Percentiles rank a stretch among this genome's conserved stretches.
phyloP scores from a whole-genome alignment of 495 filamentous ascomycete genomes.

The Lasiosphaeria miniovina region DNA sequence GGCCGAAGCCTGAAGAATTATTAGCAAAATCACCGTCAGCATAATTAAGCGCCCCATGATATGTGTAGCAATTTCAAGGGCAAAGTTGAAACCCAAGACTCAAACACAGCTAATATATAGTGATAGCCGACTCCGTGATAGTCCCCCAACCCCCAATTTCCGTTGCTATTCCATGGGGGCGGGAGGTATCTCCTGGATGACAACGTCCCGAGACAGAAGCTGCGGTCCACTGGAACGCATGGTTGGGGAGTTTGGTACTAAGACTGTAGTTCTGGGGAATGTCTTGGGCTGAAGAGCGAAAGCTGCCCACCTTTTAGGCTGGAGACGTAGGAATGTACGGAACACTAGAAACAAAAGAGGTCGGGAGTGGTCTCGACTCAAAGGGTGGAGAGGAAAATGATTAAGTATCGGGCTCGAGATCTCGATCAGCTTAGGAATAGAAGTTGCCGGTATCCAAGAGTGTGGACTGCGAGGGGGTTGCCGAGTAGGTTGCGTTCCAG shows the following conservation, averaged over 20 bases:
- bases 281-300: background rate
- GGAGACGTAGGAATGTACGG: conserved; percentile 11
- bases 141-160: background rate
- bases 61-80: background rate
- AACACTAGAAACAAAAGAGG: conserved; percentile 5
- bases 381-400: background rate
- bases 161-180: background rate
- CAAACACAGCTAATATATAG: background rate
- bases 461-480: background rate
- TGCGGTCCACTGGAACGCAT: conserved; percentile 9
- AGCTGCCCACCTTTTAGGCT: conserved; percentile 9
- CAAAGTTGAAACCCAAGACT: background rate
- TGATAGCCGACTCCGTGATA: background rate
- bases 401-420: background rate
- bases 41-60: background rate
- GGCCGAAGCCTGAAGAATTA: conserved; percentile 8
- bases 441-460: background rate
- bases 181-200: background rate
- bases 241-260: background rate
- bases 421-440: background rate
- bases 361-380: background rate
- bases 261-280: background rate
- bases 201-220: conserved; percentile 10
- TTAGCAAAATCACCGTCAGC: conserved; percentile 8
- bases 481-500: background rate